These are phyloP conservation scores for Pelomyxa schiedti DNA, from an alignment of 78 protist genomes.

Conservation along the genomic window DNA sequence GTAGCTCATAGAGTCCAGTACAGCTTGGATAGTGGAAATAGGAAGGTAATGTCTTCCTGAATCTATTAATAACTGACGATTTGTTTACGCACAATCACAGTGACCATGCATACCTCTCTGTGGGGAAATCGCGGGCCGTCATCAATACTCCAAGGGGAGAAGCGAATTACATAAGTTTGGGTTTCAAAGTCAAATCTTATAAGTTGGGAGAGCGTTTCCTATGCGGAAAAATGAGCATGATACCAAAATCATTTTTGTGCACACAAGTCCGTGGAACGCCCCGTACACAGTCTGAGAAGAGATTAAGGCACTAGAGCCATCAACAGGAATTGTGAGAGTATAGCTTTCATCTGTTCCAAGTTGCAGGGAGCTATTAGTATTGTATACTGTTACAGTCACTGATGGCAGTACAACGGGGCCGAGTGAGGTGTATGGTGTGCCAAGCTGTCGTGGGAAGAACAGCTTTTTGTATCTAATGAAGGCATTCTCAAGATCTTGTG, in stretches of 20 bases:
- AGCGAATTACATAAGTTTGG: neutral
- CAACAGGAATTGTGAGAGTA: neutral
- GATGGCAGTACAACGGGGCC: neutral
- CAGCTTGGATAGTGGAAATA: neutral
- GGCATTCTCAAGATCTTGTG: neutral
- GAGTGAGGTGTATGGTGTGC: neutral
- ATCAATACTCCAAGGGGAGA: conserved; percentile 2
- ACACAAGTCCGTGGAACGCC: conserved; percentile 35
- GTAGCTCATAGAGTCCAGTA: conserved; percentile 39
- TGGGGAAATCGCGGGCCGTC: conserved; percentile 63
- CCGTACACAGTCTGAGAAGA: conserved; percentile 19
- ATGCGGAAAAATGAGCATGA: too few species aligned
- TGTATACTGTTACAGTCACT: neutral
- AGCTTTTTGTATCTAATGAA: neutral
- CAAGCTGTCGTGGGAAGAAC: neutral
- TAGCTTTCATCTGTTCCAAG: conserved; percentile 25
- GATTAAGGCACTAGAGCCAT: neutral
- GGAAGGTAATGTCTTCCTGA: conserved; percentile 62
- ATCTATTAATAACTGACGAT: conserved; percentile 64
- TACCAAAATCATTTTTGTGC: too few species aligned
- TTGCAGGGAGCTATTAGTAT: conserved; percentile 3
- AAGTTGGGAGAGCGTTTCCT: conserved; percentile 71
- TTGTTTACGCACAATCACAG: too few species aligned
- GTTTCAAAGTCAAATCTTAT: conserved; percentile 23
- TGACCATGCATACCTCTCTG: too few species aligned